Evolutionary conservation across 495 filamentous ascomycete genomes (phyloP).

Genomic region (Aspergillus olivimuriae): DNA sequence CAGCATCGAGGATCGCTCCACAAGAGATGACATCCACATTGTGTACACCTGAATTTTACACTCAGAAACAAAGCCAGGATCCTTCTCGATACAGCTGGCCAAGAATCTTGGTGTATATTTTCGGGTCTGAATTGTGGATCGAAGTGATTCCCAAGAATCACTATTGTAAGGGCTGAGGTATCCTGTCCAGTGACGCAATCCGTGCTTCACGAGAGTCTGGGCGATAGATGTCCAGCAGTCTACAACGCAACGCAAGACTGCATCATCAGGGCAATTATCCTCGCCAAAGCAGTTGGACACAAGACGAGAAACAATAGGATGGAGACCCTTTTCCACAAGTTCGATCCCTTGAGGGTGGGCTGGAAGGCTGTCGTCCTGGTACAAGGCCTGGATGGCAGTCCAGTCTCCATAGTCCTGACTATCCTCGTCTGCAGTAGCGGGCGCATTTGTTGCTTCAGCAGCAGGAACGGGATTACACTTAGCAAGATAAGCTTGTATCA

Average conservation of each 20-base stretch:
- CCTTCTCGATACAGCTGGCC: conserved; percentile 47
- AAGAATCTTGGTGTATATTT: conserved; percentile 60
- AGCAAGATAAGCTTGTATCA: conserved; percentile 30
- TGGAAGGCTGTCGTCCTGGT: conserved; percentile 25
- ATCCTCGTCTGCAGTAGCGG: conserved; percentile 46
- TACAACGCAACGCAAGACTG: conserved; percentile 47
- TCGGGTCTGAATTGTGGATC: conserved; percentile 56
- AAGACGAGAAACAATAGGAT: conserved; percentile 48
- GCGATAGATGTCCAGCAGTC: conserved; percentile 57
- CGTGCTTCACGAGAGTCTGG: conserved; percentile 38
- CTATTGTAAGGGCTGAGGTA: conserved; percentile 51
- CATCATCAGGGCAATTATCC: conserved; percentile 52
- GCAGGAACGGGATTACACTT: conserved; percentile 24
- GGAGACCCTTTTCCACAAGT: conserved; percentile 38
- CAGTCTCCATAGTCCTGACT: conserved; percentile 74
- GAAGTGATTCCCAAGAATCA: conserved; percentile 57
- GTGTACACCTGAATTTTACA: conserved; percentile 44
- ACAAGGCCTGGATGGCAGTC: conserved; percentile 48
- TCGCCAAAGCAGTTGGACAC: conserved; percentile 66
- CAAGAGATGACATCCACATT: conserved; percentile 56
- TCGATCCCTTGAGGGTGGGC: conserved; percentile 18
- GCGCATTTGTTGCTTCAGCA: conserved; percentile 2
- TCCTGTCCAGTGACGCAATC: conserved; percentile 46
- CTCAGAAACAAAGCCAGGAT: conserved; percentile 32
- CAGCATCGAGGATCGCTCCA: conserved; percentile 58